These are phyloP conservation scores for Trichomonas tenax DNA, from an alignment of 208 protist species.

Conservation along the genomic window DNA sequence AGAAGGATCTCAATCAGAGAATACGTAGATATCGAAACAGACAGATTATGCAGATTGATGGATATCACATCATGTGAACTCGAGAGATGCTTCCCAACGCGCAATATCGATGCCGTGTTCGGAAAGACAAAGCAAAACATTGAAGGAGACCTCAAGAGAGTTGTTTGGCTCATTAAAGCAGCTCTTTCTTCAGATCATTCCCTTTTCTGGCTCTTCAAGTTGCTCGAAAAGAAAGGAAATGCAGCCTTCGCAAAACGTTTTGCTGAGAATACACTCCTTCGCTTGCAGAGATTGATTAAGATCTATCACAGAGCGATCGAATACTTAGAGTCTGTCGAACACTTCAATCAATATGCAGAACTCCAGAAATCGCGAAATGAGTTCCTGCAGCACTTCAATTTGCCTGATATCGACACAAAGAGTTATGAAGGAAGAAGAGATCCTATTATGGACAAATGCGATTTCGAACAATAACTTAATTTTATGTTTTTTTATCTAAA, in stretches of 20 bases:
- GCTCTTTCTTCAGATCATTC: neutral
- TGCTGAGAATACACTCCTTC: neutral
- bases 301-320: neutral
- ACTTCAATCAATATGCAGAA: neutral
- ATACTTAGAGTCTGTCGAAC: neutral
- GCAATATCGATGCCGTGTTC: neutral
- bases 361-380: neutral
- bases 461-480: neutral
- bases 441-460: neutral
- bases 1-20: neutral
- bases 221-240: neutral
- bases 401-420: neutral
- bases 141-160: neutral
- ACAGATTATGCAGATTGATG: neutral
- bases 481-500: neutral
- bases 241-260: neutral
- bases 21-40: neutral
- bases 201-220: neutral
- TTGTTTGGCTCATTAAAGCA: neutral
- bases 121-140: neutral
- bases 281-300: neutral
- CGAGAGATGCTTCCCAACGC: neutral
- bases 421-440: slow-evolving; percentile 2
- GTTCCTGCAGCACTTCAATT: neutral
- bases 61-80: neutral